Conservation (phyloP, 768 basidiomycete genomes). For the Naganishia friedmannii region DNA sequence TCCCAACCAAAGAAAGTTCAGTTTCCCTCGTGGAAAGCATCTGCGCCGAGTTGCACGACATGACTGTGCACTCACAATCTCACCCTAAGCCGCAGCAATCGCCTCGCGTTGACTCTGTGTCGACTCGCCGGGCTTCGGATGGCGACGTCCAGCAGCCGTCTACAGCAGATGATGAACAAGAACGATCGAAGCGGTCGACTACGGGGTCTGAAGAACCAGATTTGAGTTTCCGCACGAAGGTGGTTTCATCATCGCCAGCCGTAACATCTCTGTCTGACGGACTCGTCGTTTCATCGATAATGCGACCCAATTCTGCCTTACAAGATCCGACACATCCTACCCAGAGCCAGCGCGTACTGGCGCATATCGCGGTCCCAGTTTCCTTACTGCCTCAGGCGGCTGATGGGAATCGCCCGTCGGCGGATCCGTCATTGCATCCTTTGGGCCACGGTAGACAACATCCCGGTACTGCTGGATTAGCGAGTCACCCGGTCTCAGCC, state of each 20-base stretch:
- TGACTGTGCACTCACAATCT: background rate
- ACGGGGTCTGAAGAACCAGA: background rate
- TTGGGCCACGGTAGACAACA: background rate
- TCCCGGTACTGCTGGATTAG: background rate
- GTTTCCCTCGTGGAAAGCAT: background rate
- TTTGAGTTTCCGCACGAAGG: background rate
- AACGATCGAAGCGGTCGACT: background rate
- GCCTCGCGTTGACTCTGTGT: background rate
- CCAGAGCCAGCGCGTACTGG: background rate
- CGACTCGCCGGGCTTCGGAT: conserved; percentile 4
- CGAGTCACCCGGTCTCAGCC: background rate
- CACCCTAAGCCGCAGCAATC: background rate
- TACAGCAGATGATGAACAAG: background rate
- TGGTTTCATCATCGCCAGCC: background rate
- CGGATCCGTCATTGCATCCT: conserved; percentile 8
- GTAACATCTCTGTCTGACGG: background rate
- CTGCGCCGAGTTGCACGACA: background rate
- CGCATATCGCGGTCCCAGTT: conserved; percentile 7
- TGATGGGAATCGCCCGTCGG: background rate
- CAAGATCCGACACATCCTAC: background rate
- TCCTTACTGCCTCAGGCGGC: conserved; percentile 9
- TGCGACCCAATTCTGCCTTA: background rate
- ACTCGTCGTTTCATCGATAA: background rate
- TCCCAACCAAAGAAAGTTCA: too few relatives aligned
- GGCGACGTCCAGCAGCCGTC: background rate